These are phyloP conservation scores for Ustilago nuda DNA, from an alignment of 1,284 basidiomycete genomes.

Conservation along the genomic window DNA sequence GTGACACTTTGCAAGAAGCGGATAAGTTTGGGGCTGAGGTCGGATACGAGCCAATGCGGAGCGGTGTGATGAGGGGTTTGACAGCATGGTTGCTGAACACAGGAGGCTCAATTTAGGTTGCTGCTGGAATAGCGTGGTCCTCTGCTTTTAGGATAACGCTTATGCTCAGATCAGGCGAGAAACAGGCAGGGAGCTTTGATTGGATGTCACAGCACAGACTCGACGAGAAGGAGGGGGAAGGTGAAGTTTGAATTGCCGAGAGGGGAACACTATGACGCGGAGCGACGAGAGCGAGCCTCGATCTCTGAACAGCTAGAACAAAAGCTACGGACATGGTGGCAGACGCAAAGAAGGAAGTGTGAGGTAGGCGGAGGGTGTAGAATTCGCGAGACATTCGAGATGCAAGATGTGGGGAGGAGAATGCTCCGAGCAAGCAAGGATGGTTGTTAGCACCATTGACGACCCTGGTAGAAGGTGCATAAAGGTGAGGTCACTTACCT, in stretches of 20 bases:
- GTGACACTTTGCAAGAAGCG: background rate
- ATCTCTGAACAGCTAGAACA: background rate
- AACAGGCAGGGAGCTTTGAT: background rate
- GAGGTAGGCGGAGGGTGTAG: background rate
- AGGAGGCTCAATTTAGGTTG: background rate
- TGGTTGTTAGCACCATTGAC: too few species aligned
- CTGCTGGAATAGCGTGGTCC: background rate
- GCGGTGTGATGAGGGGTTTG: background rate
- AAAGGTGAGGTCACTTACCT: too few species aligned
- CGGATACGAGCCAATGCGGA: background rate
- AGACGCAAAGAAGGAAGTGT: background rate
- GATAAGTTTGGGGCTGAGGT: background rate
- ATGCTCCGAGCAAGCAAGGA: too few species aligned
- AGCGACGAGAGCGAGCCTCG: background rate
- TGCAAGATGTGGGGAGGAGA: too few species aligned
- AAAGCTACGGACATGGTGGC: background rate
- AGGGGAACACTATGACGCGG: background rate
- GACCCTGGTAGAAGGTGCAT: too few species aligned
- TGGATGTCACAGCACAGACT: background rate
- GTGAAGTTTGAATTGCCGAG: background rate
- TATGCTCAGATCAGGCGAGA: background rate
- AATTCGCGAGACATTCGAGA: too few species aligned
- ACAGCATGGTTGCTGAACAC: background rate
- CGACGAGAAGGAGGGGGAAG: background rate
- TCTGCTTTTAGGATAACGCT: background rate